phyloP scores from a whole-genome alignment of 805 yeast genomes.

The Kluyveromyces lactis region DNA sequence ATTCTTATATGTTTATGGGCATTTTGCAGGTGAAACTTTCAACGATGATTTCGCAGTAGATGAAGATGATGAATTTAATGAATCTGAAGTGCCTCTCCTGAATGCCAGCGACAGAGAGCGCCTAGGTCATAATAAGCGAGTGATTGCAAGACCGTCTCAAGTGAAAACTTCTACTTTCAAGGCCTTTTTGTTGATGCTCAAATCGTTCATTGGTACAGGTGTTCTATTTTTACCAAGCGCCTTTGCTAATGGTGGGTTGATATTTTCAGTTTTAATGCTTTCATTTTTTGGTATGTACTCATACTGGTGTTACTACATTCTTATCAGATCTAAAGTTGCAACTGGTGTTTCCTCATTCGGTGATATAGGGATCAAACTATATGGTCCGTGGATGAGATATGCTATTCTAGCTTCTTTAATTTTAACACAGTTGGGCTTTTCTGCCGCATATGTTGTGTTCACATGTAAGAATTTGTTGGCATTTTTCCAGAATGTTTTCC shows the following conservation, averaged over 20 bases:
- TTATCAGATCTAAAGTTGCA: constrained; percentile 49
- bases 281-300: constrained; percentile 60
- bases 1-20: constrained; percentile 71
- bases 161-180: constrained; percentile 70
- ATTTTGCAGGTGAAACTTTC: constrained; percentile 77
- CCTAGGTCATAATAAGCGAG: constrained; percentile 8
- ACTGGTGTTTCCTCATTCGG: constrained; percentile 69
- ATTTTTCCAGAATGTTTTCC: constrained; percentile 45
- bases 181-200: constrained; percentile 62
- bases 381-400: constrained; percentile 57
- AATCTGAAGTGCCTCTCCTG: constrained; percentile 20
- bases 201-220: constrained; percentile 75
- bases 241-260: constrained; percentile 63
- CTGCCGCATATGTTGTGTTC: constrained; percentile 73
- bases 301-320: constrained; percentile 67
- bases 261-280: constrained; percentile 46
- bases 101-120: constrained; percentile 6
- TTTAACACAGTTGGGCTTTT: constrained; percentile 70
- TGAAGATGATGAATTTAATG: constrained; percentile 32
- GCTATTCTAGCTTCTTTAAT: constrained; percentile 57
- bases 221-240: constrained; percentile 63
- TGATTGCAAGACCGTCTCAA: constrained; percentile 26
- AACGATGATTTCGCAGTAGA: constrained; percentile 51
- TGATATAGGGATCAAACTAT: constrained; percentile 58
- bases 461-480: constrained; percentile 67